Evolutionary conservation across 2,329 filamentous ascomycete species (phyloP).

Genomic region (Apiospora phragmitis): DNA sequence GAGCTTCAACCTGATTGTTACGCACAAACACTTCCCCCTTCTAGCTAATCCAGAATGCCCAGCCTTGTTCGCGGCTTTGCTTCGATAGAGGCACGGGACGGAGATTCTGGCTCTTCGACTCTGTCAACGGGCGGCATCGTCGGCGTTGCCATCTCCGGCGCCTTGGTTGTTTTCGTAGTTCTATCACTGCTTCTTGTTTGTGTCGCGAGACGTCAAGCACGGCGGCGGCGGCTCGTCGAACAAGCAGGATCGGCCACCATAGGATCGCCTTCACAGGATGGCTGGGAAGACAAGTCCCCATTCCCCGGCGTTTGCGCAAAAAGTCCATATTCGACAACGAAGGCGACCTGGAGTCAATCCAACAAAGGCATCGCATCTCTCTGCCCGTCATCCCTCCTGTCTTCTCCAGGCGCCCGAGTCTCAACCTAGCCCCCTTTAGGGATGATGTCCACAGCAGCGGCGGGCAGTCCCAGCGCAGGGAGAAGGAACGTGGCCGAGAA

Average conservation of each 20-base stretch:
- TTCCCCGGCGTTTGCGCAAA: conserved; percentile 10
- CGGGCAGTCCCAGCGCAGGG: conserved; percentile 14
- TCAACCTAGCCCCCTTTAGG: conserved; percentile 13
- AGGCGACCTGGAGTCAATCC: not conserved
- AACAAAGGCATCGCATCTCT: not conserved
- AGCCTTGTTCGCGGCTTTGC: not conserved
- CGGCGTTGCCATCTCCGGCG: conserved; percentile 49
- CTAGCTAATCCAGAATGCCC: not conserved
- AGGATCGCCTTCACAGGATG: not conserved
- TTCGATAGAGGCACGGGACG: not conserved
- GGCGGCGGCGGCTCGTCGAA: conserved; percentile 10
- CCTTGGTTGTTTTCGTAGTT: conserved; percentile 43
- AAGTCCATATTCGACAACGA: not conserved
- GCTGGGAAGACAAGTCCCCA: not conserved
- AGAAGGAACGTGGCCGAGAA: conserved; percentile 29
- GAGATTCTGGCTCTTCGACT: not conserved
- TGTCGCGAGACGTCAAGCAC: conserved; percentile 32
- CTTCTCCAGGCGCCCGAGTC: conserved; percentile 21
- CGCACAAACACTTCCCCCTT: not conserved
- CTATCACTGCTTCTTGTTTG: conserved; percentile 45
- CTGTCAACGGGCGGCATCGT: conserved; percentile 39
- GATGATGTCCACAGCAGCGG: not conserved
- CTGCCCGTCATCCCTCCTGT: conserved; percentile 26
- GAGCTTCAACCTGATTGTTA: not conserved
- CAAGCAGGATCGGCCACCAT: not conserved